These are phyloP conservation scores for Trifolium repens DNA, from an alignment of 306 rosid genomes.

Conservation along the genomic window DNA sequence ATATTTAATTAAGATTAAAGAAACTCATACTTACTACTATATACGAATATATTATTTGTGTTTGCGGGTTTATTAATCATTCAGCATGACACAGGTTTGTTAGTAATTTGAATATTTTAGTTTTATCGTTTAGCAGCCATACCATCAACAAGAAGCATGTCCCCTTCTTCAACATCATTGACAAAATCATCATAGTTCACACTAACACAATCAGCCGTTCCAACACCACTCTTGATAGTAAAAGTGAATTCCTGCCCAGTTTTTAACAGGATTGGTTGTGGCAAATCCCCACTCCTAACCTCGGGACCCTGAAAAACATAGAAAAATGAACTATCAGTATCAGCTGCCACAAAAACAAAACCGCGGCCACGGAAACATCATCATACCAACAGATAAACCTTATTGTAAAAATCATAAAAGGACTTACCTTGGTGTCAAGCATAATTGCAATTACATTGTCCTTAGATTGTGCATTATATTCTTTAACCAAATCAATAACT, in stretches of 20 bases:
- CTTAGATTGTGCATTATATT: constrained; percentile 74
- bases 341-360: constrained; percentile 18
- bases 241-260: constrained; percentile 88
- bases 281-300: constrained; percentile 96
- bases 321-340: constrained; percentile 11
- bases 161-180: constrained; percentile 86
- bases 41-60: not conserved
- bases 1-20: constrained; percentile 1
- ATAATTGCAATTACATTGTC: constrained; percentile 89
- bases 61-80: not conserved
- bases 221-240: constrained; percentile 81
- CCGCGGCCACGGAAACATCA: not conserved
- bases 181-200: constrained; percentile 95
- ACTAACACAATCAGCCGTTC: constrained; percentile 81
- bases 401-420: not conserved
- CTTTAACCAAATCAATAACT: constrained; percentile 93
- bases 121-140: not conserved
- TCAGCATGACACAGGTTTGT: not conserved
- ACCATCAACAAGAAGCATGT: constrained; percentile 96
- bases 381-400: constrained; percentile 1
- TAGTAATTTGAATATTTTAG: constrained; percentile 11
- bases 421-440: constrained; percentile 89
- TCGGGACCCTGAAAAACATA: constrained; percentile 77
- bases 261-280: constrained; percentile 66
- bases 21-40: not conserved